Percentiles rank a stretch among this genome's conserved stretches.
phyloP scores from a whole-genome alignment of 192 early-diverging fungal species.

The Haplosporangium gracile region DNA sequence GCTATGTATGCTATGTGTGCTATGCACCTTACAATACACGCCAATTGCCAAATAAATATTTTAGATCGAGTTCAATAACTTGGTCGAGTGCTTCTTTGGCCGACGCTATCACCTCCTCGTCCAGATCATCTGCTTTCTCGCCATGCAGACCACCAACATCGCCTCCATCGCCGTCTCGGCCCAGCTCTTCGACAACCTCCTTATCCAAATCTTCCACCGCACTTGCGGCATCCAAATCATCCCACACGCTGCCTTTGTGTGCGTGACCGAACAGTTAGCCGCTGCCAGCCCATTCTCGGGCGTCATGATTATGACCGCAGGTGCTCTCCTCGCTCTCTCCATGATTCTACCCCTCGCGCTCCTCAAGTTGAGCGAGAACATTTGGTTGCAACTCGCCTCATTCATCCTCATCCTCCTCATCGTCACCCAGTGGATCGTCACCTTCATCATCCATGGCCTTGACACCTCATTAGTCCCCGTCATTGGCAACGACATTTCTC shows the following conservation, averaged over 20 bases:
- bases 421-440: constrained; percentile 68
- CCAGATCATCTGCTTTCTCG: constrained; percentile 71
- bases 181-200: constrained; percentile 75
- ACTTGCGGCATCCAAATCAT: constrained; percentile 75
- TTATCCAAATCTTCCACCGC: constrained; percentile 68
- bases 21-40: neutral
- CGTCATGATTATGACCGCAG: constrained; percentile 71
- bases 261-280: constrained; percentile 55
- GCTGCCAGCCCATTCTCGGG: constrained; percentile 71
- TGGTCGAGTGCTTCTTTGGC: constrained; percentile 76
- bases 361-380: constrained; percentile 76
- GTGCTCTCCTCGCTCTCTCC: constrained; percentile 62
- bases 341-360: constrained; percentile 73
- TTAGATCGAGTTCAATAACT: constrained; percentile 74
- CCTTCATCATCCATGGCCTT: constrained; percentile 64
- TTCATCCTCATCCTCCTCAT: constrained; percentile 65
- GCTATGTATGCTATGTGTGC: neutral
- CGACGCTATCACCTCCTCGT: constrained; percentile 70
- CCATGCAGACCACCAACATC: constrained; percentile 79
- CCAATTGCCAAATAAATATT: too few relatives aligned
- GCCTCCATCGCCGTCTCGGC: constrained; percentile 76
- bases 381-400: constrained; percentile 76
- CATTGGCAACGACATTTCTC: constrained; percentile 60
- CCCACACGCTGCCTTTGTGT: constrained; percentile 67
- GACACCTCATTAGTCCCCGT: constrained; percentile 61